Percentiles rank a stretch among this genome's conserved stretches.
Evolutionary conservation across 2,329 filamentous ascomycete genomes (phyloP).

Genomic region (Fusarium sp.): DNA sequence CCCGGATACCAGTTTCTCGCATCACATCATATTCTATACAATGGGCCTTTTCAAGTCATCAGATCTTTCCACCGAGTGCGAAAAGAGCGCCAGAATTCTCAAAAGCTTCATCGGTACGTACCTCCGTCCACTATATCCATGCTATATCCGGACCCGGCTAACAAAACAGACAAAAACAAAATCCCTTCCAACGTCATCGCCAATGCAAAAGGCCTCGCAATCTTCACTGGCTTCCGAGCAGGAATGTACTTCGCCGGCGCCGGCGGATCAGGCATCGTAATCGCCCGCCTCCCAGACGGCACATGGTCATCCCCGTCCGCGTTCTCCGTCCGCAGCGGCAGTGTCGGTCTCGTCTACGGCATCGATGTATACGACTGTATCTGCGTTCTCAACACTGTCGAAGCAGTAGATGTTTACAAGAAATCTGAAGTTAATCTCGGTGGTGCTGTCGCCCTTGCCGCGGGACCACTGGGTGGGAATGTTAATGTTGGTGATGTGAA

Average conservation of each 20-base stretch:
- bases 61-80: slow-evolving; percentile 2
- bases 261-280: slow-evolving; percentile 9
- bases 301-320: slow-evolving; percentile 3
- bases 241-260: slow-evolving; percentile 20
- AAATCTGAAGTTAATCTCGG: slow-evolving; percentile 14
- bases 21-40: not conserved
- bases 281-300: not conserved
- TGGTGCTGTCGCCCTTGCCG: slow-evolving; percentile 5
- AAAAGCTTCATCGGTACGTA: slow-evolving; percentile 5
- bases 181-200: not conserved
- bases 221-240: slow-evolving; percentile 17
- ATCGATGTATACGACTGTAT: slow-evolving; percentile 19
- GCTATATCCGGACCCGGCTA: rapidly evolving
- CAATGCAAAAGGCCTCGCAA: slow-evolving; percentile 10
- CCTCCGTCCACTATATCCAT: rapidly evolving
- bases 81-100: slow-evolving; percentile 9
- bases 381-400: slow-evolving; percentile 6
- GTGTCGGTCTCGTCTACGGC: slow-evolving; percentile 14
- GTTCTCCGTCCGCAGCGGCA: slow-evolving; percentile 16
- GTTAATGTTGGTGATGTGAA: not conserved
- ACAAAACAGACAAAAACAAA: not conserved
- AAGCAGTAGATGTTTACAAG: slow-evolving; percentile 4
- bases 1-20: too few relatives aligned
- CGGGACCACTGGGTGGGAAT: slow-evolving; percentile 1
- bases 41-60: slow-evolving; percentile 11